Evolutionary conservation across 768 basidiomycete genomes (phyloP).

Genomic region (Lyophyllum decastes): DNA sequence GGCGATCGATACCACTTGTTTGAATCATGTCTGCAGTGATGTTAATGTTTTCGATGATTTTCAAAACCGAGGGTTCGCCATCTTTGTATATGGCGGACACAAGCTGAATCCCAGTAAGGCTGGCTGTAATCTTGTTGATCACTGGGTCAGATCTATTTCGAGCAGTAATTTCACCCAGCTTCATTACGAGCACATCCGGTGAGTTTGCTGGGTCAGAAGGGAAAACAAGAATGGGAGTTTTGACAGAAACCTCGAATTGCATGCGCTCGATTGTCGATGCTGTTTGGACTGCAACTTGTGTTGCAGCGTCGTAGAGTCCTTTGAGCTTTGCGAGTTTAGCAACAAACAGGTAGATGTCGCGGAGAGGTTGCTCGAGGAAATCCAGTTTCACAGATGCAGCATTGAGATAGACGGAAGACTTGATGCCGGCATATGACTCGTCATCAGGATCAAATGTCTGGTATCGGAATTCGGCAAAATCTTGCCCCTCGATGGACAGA

Average conservation of each 20-base stretch:
- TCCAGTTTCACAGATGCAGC: slow-evolving; percentile 91
- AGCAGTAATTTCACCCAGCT: slow-evolving; percentile 87
- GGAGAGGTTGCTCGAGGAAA: slow-evolving; percentile 90
- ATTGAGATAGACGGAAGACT: slow-evolving; percentile 77
- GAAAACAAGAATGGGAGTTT: slow-evolving; percentile 89
- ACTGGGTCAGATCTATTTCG: slow-evolving; percentile 67
- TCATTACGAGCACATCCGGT: slow-evolving; percentile 72
- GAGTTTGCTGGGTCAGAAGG: slow-evolving; percentile 67
- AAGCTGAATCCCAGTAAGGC: slow-evolving; percentile 81
- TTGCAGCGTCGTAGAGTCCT: slow-evolving; percentile 91
- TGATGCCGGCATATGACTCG: slow-evolving; percentile 73
- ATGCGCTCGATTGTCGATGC: slow-evolving; percentile 94
- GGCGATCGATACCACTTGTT: slow-evolving; percentile 52
- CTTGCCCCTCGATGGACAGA: slow-evolving; percentile 90
- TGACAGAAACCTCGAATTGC: slow-evolving; percentile 89
- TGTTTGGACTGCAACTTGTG: slow-evolving; percentile 87
- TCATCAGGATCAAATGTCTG: slow-evolving; percentile 83
- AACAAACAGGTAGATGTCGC: slow-evolving; percentile 80
- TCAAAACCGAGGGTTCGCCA: slow-evolving; percentile 55
- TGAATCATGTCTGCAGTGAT: slow-evolving; percentile 72
- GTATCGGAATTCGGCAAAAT: slow-evolving; percentile 93
- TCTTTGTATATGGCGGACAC: slow-evolving; percentile 64
- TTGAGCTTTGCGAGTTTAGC: slow-evolving; percentile 88
- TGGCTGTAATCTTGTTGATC: slow-evolving; percentile 67
- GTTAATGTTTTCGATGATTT: slow-evolving; percentile 91